A percentile compares a stretch with the other conserved stretches of the same genome.
Evolutionary conservation across 2,329 filamentous ascomycete genomes (phyloP).

Genomic region (Grosmannia penicillata): DNA sequence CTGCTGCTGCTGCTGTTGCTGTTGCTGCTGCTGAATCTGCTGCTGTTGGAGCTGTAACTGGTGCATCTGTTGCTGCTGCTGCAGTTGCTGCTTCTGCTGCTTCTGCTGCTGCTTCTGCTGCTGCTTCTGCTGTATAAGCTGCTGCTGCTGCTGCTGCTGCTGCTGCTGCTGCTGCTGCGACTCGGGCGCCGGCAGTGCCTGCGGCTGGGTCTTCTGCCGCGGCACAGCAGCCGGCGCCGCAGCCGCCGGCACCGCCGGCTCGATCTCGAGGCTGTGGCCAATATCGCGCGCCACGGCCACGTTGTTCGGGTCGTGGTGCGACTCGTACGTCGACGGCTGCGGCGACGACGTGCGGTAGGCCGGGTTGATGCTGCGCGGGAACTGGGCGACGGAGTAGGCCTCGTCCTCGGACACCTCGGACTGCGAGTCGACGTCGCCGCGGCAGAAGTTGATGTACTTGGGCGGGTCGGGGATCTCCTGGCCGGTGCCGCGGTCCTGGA

Average conservation of each 20-base stretch:
- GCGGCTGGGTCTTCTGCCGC: constrained; percentile 28
- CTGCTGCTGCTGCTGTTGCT: background rate
- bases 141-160: constrained; percentile 13
- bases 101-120: constrained; percentile 12
- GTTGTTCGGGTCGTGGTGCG: constrained; percentile 68
- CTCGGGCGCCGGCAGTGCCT: background rate
- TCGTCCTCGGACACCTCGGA: constrained; percentile 80
- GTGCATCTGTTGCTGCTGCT: background rate
- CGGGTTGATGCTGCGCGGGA: constrained; percentile 87
- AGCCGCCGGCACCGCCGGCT: constrained; percentile 20
- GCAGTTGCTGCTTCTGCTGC: constrained; percentile 12
- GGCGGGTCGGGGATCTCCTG: constrained; percentile 96
- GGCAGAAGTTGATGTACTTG: constrained; percentile 97
- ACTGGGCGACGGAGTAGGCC: constrained; percentile 87
- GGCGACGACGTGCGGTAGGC: constrained; percentile 92
- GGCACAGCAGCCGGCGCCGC: constrained; percentile 27
- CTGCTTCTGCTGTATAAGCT: constrained; percentile 12
- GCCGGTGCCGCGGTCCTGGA: constrained; percentile 75
- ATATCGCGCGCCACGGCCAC: constrained; percentile 57
- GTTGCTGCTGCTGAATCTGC: background rate
- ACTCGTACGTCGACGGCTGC: constrained; percentile 83
- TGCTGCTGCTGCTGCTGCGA: constrained; percentile 6
- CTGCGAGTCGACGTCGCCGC: constrained; percentile 70
- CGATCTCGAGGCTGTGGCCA: constrained; percentile 34
- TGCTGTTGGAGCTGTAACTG: background rate